These are phyloP conservation scores for Colletotrichum endophyticum DNA, from an alignment of 2,329 filamentous ascomycete genomes.

Conservation along the genomic window DNA sequence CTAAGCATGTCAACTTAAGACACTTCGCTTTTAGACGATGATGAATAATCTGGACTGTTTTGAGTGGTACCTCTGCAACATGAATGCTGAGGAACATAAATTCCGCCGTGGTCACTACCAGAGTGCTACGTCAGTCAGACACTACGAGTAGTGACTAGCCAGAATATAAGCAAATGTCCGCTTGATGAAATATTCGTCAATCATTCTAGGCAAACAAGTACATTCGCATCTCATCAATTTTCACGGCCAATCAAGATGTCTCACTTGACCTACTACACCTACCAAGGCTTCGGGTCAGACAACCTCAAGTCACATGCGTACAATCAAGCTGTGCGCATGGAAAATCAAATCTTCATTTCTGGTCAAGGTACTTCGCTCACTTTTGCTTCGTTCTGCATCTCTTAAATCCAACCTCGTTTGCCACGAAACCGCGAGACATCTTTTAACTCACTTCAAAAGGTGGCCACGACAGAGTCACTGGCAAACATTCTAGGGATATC, in stretches of 20 bases:
- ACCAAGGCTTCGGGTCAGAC: background rate
- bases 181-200: background rate
- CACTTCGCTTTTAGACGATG: background rate
- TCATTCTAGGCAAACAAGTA: background rate
- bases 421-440: background rate
- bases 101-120: background rate
- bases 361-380: background rate
- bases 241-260: background rate
- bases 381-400: background rate
- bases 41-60: background rate
- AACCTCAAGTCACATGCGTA: background rate
- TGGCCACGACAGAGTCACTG: background rate
- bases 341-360: background rate
- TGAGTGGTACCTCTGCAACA: background rate
- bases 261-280: background rate
- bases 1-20: background rate
- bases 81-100: background rate
- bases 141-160: background rate
- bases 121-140: background rate
- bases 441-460: background rate
- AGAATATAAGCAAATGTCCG: background rate
- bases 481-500: background rate
- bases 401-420: background rate
- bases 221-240: fast-evolving
- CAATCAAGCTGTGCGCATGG: background rate